These are phyloP conservation scores for Achlya hypogyna DNA, from an alignment of 352 stramenopile genomes.

Conservation along the genomic window DNA sequence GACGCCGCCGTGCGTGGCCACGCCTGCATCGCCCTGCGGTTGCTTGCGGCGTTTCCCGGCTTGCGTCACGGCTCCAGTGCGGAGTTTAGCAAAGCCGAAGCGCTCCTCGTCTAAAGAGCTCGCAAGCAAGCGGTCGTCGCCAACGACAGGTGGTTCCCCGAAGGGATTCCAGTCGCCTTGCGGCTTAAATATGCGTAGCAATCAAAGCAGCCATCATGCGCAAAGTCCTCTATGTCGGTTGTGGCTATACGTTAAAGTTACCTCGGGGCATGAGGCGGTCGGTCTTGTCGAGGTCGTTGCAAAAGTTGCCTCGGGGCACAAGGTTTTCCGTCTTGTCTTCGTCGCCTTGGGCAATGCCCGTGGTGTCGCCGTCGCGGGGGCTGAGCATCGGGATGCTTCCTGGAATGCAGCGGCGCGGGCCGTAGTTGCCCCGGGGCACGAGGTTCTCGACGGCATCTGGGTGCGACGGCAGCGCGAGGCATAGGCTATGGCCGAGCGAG, in stretches of 20 bases:
- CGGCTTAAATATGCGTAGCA: no score
- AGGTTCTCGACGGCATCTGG: constrained; percentile 11
- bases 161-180: no score
- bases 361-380: constrained; percentile 8
- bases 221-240: no score
- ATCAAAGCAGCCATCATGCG: background rate
- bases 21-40: background rate
- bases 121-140: no score
- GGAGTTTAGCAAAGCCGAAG: no score
- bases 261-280: constrained; percentile 11
- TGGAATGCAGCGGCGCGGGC: background rate
- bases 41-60: background rate
- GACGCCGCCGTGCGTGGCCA: background rate
- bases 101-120: no score
- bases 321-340: constrained; percentile 18
- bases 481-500: background rate
- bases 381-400: constrained; percentile 18
- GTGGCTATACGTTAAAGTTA: constrained; percentile 1
- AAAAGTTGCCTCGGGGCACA: constrained; percentile 8
- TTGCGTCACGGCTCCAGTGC: background rate
- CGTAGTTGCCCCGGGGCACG: constrained; percentile 17
- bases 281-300: constrained; percentile 18
- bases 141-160: no score
- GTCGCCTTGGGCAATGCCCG: background rate
- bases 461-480: background rate